Conservation (phyloP, 768 basidiomycete genomes). For the Kwoniella sp. region DNA sequence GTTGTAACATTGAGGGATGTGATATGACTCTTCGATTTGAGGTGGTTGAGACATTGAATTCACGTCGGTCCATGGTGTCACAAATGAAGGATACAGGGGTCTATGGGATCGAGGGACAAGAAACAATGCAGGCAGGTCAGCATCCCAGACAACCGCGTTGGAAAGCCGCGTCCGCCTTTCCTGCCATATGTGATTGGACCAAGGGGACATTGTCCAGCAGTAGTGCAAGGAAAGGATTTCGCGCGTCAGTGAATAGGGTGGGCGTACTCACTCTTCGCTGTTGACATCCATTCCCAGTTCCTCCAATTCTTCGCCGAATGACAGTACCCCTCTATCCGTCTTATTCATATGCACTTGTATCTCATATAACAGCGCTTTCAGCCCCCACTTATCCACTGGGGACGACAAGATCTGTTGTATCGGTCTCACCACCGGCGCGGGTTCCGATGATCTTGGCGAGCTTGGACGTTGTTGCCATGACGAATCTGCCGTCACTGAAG, state of each 20-base stretch:
- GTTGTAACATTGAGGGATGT: conserved; percentile 87
- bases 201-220: no score
- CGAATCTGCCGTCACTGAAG: conserved; percentile 30
- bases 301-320: conserved; percentile 86
- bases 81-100: conserved; percentile 86
- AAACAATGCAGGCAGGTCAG: no score
- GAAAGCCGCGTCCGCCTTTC: no score
- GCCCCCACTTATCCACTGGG: conserved; percentile 93
- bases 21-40: conserved; percentile 82
- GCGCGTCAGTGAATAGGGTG: no score
- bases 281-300: conserved; percentile 90
- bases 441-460: conserved; percentile 31
- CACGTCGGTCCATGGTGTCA: conserved; percentile 94
- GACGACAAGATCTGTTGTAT: conserved; percentile 89
- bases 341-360: conserved; percentile 69
- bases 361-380: conserved; percentile 72
- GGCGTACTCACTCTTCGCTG: conserved; percentile 77
- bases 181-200: no score
- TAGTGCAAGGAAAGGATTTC: no score
- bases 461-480: conserved; percentile 31
- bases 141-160: no score
- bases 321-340: conserved; percentile 78
- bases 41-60: conserved; percentile 57
- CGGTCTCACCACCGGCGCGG: conserved; percentile 58
- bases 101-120: conserved; percentile 55